Evolutionary conservation across 805 yeast species (phyloP), one percentile per base, ranked within the genome.

Genomic region (Metschnikowia chrysomelidarum): DNA sequence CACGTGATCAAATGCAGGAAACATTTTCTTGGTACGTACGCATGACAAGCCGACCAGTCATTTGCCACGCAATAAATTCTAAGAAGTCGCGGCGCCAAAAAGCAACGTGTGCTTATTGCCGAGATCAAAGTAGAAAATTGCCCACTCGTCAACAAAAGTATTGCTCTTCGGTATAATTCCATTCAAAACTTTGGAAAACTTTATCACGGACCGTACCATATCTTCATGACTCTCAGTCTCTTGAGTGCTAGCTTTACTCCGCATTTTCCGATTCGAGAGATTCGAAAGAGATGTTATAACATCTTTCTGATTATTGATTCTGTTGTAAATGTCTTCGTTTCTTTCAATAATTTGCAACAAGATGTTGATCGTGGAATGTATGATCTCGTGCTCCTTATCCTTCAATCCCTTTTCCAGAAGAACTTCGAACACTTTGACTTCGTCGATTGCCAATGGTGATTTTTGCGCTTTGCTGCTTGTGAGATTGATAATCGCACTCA

Each of bases 181-280:
- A 22, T 53, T 45, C 19, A 58, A 44, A 13, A 40, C 48, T 36
- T 59, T 60, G n/a, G 56, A 47, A 32, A 63, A 52, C 19, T 44
- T 50, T 9, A 59, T 49, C 6, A 65, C 51, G 2, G 69, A 56
- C 27, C 64, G 56, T 15, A 60, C 44, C 3, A 68, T 59, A 29
- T 78, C 83, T 38, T 73, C 70, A 35, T 68, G 69, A 39, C 69
- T 72, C 48, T 80, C 87, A 16, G 73, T 57, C 38, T 80, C 87
- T 53, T 81, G 86, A 34, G 80, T 73, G n/a, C 80, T 76, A 6
- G 87, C 82, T 34, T 71, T 78, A 17, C 74, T 79, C 41, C 75
- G 70, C 34, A 78, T 58, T 41, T 73, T 78, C 35, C 69, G 69
- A 25, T 63, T 64, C 34, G 75, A 47, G 17, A 71, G 61, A 14